Evolutionary conservation across 768 basidiomycete genomes (phyloP), one percentile per base, ranked within the genome.

Genomic region (Mycena polygramma): DNA sequence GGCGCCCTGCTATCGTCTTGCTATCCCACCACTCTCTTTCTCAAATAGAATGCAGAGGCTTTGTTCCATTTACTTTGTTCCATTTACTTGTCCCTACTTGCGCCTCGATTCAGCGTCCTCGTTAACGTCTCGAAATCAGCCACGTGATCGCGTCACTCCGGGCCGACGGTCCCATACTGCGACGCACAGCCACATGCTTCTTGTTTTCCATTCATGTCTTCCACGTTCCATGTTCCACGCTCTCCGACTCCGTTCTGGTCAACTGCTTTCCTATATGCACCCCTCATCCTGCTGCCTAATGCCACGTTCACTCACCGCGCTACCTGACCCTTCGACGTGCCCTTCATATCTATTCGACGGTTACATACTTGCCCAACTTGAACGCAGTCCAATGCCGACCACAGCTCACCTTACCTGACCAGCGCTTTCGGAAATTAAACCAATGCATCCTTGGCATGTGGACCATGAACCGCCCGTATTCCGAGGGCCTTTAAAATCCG

Each of bases 291-390:
- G 43, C 88, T 13, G 7, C 39, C 39, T 7, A 39, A 13, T n/a
- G n/a, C n/a, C 80, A 92, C 92, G 1, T 84, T 82, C 20, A 74
- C 70, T 35, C 77, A 72, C 22, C 89, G 85, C n/a, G 4, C 43
- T 9, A 17, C 43, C 43, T 45, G 11, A 45, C n/a, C 24, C 26
- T 22, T 39, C 63, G 45, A 48, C 46, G 54, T 57, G 63, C 20
- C 46, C 46, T 26, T 10, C 45, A 24, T 17, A 13, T 53, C 37
- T 37, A 5, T 55, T 26, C 45, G 8, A 19, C 10, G 15, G n/a
- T 37, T 46, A 30, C 57, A 48, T 68, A 55, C 52, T 46, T 43
- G n/a, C n/a, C n/a, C n/a, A n/a, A n/a, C n/a, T n/a, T n/a, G n/a
- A 26, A 61, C 54, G 20, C 64, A 30, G 64, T 64, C 63, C 46